Evolutionary conservation across 805 yeast genomes (phyloP), one percentile per base, ranked within the genome.

Genomic region (Starmerella riodocensis): DNA sequence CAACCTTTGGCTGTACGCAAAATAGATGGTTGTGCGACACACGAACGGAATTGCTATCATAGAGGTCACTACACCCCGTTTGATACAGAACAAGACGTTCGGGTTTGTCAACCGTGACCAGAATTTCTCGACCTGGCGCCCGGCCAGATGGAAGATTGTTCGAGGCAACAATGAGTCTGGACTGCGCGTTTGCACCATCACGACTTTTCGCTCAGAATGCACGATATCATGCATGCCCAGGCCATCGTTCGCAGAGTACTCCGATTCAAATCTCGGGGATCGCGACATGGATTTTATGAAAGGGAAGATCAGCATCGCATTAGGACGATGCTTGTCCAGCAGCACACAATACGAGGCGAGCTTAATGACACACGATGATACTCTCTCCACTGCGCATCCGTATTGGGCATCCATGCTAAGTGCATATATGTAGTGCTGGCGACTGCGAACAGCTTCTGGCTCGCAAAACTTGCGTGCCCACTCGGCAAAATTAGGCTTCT

Each of bases 161-260:
- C 52, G 42, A 1, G 60, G 58, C 2, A 56, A 57, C 1, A 52
- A 43, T 9, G 49, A 46, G 19, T 55, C 60, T 1, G 60, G 58
- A 36, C 53, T 42, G 19, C 59, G 39, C 0, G 43, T 37, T 31
- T 49, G 48, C 2, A 49, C 48, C 2, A 35, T 20, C 3, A 16
- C 14, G 4, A 35, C 25, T 2, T 43, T 45, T 21, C 37, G 26
- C 29, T 29, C 36, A 12, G 31, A 11, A 11, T 8, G 9, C 9
- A 8, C 18, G 18, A 11, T 14, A 16, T 28, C 31, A 14, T 11
- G 9, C 9, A 11, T 25, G 20, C 25, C 24, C n/a, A 22, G 16
- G 16, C 19, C 38, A n/a, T 28, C 44, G 3, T 22, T 26, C 6
- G 37, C 29, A 5, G 20, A 6, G 17, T 42, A 42, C 19, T 42